Evolutionary conservation across 352 stramenopile genomes (phyloP).

Genomic region (Blastocystis sp.): DNA sequence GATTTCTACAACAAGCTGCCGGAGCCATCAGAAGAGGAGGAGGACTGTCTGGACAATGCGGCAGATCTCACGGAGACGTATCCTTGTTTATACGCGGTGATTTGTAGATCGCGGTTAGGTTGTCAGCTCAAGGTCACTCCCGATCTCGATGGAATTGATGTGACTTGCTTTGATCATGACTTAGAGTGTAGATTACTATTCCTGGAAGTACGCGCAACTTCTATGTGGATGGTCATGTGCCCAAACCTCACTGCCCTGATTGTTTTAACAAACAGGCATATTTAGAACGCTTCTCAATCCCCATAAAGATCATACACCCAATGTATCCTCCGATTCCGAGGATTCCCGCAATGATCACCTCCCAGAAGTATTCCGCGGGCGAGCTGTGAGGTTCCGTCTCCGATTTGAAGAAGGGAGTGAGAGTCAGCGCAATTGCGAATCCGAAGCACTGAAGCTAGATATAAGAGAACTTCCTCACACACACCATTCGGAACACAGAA

Average conservation of each 20-base stretch:
- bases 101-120: constrained; percentile 28
- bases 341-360: neutral
- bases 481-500: constrained; percentile 41
- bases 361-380: neutral
- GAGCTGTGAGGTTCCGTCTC: neutral
- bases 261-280: neutral
- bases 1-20: constrained; percentile 19
- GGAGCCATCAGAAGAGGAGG: constrained; percentile 20
- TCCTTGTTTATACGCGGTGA: neutral
- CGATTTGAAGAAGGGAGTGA: constrained; percentile 21
- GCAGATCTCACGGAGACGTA: constrained; percentile 36
- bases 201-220: constrained; percentile 46
- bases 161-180: neutral
- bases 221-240: constrained; percentile 56
- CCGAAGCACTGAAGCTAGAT: constrained; percentile 28
- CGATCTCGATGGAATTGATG: constrained; percentile 41
- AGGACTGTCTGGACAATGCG: constrained; percentile 52
- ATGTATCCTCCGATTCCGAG: neutral
- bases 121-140: constrained; percentile 32
- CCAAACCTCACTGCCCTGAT: constrained; percentile 28
- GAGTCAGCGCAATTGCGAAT: neutral
- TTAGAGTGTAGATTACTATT: constrained; percentile 26
- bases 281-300: neutral
- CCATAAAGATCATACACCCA: constrained; percentile 12
- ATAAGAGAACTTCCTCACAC: neutral